Base-by-base conservation (phyloP, 106 monocot genomes). In the Platanthera guangdongensis region DNA sequence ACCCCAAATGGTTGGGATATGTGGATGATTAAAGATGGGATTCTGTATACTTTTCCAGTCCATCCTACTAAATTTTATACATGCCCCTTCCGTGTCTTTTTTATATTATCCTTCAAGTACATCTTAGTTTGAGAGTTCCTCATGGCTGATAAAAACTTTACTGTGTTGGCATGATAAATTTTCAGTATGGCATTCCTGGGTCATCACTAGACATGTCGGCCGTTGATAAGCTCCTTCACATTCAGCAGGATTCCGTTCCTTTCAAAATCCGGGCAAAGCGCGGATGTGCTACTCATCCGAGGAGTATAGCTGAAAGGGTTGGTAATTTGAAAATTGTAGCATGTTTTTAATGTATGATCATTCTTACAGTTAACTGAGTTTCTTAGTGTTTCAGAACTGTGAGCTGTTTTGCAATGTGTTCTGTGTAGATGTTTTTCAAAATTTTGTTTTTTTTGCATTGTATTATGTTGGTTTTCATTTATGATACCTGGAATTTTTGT, bases 291-390 rank as follows among this genome's bases (percentile, higher is more conserved):
- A 90, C 90, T 57, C 86, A 90, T 67, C 90, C 90, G 1, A 74
- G 90, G 62, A 90, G 90, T 60, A 86, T 90, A 80, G 90, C 90
- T 39, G 90, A 87, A 76, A 83, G 87, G 85, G 87, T 90, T 65
- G 13, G 32, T 65, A 65, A 32, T 12, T 65, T 65, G 12, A 30
- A 65, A 65, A 65, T 39, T 65, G 55, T 15, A n/a, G 55, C n/a
- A 39, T 39, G 39, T 39, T 39, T 39, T 39, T 39, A 39, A 39
- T 39, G 39, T 39, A 3, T 39, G 39, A 39, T 39, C 18, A 59
- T 59, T 59, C 59, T 59, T 16, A 15, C 59, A 53, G n/a, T 59
- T 16, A 59, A n/a, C 18, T 8, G 11, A 53, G 13, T 53, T 53
- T 53, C 13, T 13, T 10, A 13, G 13, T 10, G 13, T 53, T 53